Evolutionary conservation across 192 early-diverging fungal genomes (phyloP).

Genomic region (Gryganskiella cystojenkinii): DNA sequence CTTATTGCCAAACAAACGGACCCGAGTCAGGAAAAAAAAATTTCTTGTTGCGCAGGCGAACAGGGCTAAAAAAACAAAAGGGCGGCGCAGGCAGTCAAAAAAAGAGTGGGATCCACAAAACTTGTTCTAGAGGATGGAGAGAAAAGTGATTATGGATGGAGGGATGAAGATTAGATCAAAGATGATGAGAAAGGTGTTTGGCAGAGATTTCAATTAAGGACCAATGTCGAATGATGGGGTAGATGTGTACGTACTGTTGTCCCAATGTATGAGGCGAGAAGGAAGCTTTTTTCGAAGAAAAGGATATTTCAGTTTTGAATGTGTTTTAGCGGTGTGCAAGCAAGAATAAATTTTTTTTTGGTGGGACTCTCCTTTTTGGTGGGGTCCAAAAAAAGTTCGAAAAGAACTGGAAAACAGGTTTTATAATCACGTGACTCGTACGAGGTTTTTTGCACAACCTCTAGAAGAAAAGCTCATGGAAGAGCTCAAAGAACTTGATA

Average conservation of each 20-base stretch:
- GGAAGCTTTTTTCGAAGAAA: too few species aligned
- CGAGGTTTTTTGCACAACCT: too few species aligned
- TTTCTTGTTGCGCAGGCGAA: not conserved
- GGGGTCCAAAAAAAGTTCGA: too few species aligned
- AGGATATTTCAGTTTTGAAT: too few species aligned
- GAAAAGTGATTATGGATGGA: slow-evolving; percentile 20
- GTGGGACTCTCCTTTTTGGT: too few species aligned
- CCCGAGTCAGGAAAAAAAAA: slow-evolving; percentile 19
- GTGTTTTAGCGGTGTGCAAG: too few species aligned
- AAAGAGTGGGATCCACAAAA: not conserved
- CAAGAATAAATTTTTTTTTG: too few species aligned
- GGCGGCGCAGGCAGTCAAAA: not conserved
- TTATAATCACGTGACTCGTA: too few species aligned
- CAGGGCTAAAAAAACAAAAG: not conserved
- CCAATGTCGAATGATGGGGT: slow-evolving; percentile 24
- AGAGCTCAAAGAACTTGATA: too few species aligned
- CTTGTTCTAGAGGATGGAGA: slow-evolving; percentile 12
- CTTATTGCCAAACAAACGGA: not conserved
- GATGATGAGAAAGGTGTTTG: slow-evolving; percentile 25
- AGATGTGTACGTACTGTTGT: not conserved
- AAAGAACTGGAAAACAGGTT: too few species aligned
- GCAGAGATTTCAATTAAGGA: slow-evolving; percentile 35
- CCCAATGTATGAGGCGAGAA: not conserved
- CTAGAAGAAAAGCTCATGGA: too few species aligned
- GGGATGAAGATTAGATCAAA: slow-evolving; percentile 24